Evolutionary conservation across 805 yeast genomes (phyloP).

Genomic region (Candida boleticola): DNA sequence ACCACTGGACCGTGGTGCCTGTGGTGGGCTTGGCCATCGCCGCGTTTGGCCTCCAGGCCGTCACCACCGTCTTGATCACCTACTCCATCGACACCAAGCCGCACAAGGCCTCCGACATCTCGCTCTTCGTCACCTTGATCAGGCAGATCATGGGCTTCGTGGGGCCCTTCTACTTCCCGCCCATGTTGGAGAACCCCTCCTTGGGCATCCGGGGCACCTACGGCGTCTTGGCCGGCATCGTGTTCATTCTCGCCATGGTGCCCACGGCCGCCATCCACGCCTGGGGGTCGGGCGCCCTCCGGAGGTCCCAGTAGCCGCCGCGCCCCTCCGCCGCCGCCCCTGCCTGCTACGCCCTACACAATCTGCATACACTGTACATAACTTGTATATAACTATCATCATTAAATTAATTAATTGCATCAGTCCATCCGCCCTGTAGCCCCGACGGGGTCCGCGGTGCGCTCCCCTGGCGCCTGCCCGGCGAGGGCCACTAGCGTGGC

Average conservation of each 20-base stretch:
- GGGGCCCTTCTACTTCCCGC: constrained; percentile 28
- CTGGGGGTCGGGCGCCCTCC: neutral
- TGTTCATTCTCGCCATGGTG: constrained; percentile 6
- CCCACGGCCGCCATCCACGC: neutral
- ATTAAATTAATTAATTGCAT: too few relatives aligned
- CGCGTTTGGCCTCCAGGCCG: constrained; percentile 20
- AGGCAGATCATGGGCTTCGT: constrained; percentile 22
- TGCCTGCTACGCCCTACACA: too few relatives aligned
- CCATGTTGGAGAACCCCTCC: constrained; percentile 16
- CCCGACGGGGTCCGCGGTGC: too few relatives aligned
- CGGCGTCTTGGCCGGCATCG: constrained; percentile 10
- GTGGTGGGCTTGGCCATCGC: constrained; percentile 20
- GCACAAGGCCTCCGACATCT: constrained; percentile 16
- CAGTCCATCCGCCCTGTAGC: too few relatives aligned
- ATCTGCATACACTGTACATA: too few relatives aligned
- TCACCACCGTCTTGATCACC: constrained; percentile 21
- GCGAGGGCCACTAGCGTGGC: too few relatives aligned
- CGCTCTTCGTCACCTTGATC: constrained; percentile 18
- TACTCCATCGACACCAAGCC: constrained; percentile 18
- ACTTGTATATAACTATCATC: too few relatives aligned
- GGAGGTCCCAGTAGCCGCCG: too few relatives aligned
- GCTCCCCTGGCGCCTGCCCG: too few relatives aligned
- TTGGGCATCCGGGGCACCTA: constrained; percentile 13
- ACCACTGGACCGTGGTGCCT: constrained; percentile 20
- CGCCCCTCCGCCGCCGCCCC: too few relatives aligned